Evolutionary conservation across 116 monocot genomes (phyloP), one percentile per base, ranked within the genome.

Genomic region (Dioscorea cayenensis): DNA sequence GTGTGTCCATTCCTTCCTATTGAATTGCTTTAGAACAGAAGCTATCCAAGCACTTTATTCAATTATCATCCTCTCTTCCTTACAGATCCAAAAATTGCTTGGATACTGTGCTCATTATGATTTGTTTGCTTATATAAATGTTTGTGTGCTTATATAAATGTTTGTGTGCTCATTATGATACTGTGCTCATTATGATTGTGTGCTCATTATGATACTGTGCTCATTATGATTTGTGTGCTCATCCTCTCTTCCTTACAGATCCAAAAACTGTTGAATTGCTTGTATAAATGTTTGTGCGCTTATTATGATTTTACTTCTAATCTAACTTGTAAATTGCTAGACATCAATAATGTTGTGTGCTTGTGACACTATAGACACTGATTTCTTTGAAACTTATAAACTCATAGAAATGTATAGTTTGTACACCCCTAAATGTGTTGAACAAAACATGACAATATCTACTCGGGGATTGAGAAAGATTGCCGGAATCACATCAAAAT

Each of bases 111-210:
- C 91, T 14, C 83, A 89, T n/a, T n/a, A n/a, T n/a, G n/a, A n/a
- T n/a, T n/a, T n/a, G n/a, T n/a, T n/a, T n/a, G n/a, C n/a, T n/a
- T n/a, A n/a, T n/a, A n/a, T n/a, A n/a, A n/a, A n/a, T n/a, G n/a
- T n/a, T 99, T 27, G 89, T 99, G 50, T n/a, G n/a, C n/a, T n/a
- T n/a, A n/a, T n/a, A n/a, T n/a, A n/a, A n/a, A n/a, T n/a, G n/a
- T n/a, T n/a, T n/a, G n/a, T n/a, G n/a, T n/a, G n/a, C n/a, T n/a
- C n/a, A n/a, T n/a, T n/a, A n/a, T n/a, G n/a, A n/a, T n/a, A n/a
- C n/a, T n/a, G n/a, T n/a, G 82, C 99, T 72, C 94, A 94, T 78
- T 94, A 99, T 79, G 65, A n/a, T n/a, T n/a, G n/a, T n/a, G n/a
- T n/a, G n/a, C n/a, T n/a, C n/a, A n/a, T n/a, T n/a, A n/a, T n/a